Evolutionary conservation across 345 rosid genomes (phyloP), one percentile per base, ranked within the genome.

Genomic region (Draba incana): DNA sequence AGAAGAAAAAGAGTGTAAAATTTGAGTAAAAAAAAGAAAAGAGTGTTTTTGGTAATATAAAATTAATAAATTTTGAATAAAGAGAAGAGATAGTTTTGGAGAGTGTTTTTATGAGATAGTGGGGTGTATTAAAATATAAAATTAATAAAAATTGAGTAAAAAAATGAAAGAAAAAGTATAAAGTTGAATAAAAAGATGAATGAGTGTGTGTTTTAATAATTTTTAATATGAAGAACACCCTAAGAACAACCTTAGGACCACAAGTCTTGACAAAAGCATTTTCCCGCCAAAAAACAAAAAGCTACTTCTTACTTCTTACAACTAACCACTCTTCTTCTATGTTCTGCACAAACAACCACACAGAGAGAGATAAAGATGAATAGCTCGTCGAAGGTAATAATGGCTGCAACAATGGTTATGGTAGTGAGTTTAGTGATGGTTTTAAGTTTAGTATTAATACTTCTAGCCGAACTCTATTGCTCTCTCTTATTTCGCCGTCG

Each of bases 361-460:
- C 31, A 43, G 25, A 62, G n/a, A 73, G 43, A 60, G 66, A 42
- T 11, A 59, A 60, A 76, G 48, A 90, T 93, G 98, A 84, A 84
- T 77, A 85, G 84, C 64, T 76, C 95, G 5, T 84, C 96, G 11
- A 85, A 88, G 79, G 88, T 94, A 44, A 86, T 88, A 33, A 82
- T 90, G 86, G 96, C 87, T 43, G 97, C 97, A 14, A 90, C 96
- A 3, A 79, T 88, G 66, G 84, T 84, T 0, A 89, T 94, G 96
- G 92, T 86, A 31, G 85, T 81, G 10, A 84, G 84, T 70, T 78
- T 94, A 10, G 92, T 88, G 75, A 80, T 90, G 65, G 96, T 94
- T 1, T 71, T 88, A 61, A 80, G 79, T 69, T 81, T 94, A 20
- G 84, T 94, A 58, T 68, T 94, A 15, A 86, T 94, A 20, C 81